Evolutionary conservation across 768 basidiomycete species (phyloP).

Genomic region (Galerina sulciceps): DNA sequence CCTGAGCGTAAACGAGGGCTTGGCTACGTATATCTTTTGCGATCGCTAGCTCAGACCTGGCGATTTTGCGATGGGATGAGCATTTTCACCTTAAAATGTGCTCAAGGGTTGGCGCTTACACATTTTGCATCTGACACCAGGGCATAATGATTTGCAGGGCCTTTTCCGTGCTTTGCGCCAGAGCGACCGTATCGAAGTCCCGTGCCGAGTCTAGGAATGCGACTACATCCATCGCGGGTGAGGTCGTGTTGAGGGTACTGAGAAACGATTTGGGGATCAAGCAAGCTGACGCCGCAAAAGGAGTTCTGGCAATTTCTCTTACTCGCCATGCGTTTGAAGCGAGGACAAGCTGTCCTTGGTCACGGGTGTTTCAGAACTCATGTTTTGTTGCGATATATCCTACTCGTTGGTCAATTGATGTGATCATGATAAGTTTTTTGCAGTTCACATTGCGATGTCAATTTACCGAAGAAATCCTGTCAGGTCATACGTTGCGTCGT

Average conservation of each 20-base stretch:
- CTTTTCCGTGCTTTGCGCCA: slow-evolving; percentile 16
- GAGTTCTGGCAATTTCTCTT: neutral
- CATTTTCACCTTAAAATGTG: no score
- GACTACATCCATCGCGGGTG: neutral
- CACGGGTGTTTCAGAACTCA: no score
- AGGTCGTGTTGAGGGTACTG: neutral
- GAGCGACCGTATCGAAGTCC: slow-evolving; percentile 16
- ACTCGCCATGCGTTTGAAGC: neutral
- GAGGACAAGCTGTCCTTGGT: neutral
- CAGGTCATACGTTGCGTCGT: no score
- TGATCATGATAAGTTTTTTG: no score
- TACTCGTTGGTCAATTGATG: no score
- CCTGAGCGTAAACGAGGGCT: slow-evolving; percentile 13
- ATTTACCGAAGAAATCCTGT: no score
- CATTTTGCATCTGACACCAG: slow-evolving; percentile 15
- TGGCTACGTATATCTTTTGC: slow-evolving; percentile 13
- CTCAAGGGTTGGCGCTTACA: neutral
- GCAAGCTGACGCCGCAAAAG: neutral
- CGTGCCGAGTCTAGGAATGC: slow-evolving; percentile 13
- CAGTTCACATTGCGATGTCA: no score
- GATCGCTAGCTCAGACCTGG: neutral
- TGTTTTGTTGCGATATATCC: no score
- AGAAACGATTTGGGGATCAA: neutral
- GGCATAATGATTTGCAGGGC: slow-evolving; percentile 18
- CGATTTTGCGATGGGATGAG: neutral